Percentiles rank a stretch among this genome's conserved stretches.
These are phyloP conservation scores for Avena sativa DNA, from an alignment of 176 grass and related monocot genomes.

Conservation along the genomic window DNA sequence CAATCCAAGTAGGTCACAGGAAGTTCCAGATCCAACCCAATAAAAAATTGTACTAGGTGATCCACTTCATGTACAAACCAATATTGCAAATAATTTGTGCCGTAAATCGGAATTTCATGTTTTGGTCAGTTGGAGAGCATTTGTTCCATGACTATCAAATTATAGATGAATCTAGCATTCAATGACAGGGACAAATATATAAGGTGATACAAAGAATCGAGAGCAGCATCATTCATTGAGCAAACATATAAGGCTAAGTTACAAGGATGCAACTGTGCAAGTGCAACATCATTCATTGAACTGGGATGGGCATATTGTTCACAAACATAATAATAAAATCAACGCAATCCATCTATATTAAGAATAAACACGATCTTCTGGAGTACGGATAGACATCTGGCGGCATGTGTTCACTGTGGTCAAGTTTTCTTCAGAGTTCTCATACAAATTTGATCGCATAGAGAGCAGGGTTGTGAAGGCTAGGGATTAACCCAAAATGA, in stretches of 20 bases:
- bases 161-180: conserved; percentile 26
- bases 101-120: conserved; percentile 6
- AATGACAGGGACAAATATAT: conserved; percentile 1
- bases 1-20: not conserved
- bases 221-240: not conserved
- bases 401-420: not conserved
- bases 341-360: conserved; percentile 28
- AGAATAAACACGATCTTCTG: not conserved
- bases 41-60: not conserved
- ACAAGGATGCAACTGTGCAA: not conserved
- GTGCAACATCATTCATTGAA: conserved; percentile 7
- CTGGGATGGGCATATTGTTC: not conserved
- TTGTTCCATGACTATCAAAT: conserved; percentile 16
- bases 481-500: not conserved
- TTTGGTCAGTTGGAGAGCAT: conserved; percentile 15
- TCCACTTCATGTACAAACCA: conserved; percentile 16
- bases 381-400: not conserved
- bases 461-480: conserved; percentile 3
- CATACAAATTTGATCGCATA: conserved; percentile 16
- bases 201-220: conserved; percentile 7
- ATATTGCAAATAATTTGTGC: not conserved
- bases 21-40: conserved; percentile 37
- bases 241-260: not conserved
- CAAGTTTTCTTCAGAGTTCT: not conserved
- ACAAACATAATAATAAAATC: not conserved